Evolutionary conservation across 1,284 basidiomycete species (phyloP).

Genomic region (Ceratobasidium sp.): DNA sequence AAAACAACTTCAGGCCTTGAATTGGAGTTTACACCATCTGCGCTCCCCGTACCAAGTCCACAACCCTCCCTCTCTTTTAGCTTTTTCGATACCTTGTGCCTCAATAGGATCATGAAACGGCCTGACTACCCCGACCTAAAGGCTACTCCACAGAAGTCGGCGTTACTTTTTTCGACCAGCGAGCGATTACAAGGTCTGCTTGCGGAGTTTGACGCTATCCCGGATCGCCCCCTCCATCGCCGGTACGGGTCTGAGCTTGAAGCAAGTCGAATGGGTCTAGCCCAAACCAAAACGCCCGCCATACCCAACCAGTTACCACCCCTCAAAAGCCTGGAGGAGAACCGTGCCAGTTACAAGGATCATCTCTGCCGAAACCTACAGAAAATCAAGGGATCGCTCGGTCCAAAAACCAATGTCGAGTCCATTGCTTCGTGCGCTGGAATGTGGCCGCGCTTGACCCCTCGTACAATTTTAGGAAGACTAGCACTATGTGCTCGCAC

Average conservation of each 20-base stretch:
- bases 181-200: neutral
- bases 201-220: neutral
- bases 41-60: neutral
- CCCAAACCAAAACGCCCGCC: neutral
- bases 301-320: neutral
- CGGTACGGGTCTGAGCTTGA: conserved; percentile 4
- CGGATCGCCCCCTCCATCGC: neutral
- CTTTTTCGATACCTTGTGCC: neutral
- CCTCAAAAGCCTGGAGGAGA: neutral
- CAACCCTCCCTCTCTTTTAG: neutral
- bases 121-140: neutral
- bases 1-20: neutral
- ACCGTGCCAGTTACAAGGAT: neutral
- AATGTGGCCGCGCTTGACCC: conserved; percentile 34
- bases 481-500: conserved; percentile 14
- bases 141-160: neutral
- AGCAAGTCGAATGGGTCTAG: neutral
- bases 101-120: neutral
- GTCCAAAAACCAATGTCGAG: neutral
- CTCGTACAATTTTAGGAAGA: conserved; percentile 12
- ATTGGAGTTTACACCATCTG: neutral
- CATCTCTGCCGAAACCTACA: neutral
- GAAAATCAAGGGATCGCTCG: neutral
- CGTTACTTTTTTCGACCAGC: neutral
- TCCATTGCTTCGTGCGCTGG: neutral